Conservation (phyloP, 164 flowering plant genomes). For the Annona squamosa region DNA sequence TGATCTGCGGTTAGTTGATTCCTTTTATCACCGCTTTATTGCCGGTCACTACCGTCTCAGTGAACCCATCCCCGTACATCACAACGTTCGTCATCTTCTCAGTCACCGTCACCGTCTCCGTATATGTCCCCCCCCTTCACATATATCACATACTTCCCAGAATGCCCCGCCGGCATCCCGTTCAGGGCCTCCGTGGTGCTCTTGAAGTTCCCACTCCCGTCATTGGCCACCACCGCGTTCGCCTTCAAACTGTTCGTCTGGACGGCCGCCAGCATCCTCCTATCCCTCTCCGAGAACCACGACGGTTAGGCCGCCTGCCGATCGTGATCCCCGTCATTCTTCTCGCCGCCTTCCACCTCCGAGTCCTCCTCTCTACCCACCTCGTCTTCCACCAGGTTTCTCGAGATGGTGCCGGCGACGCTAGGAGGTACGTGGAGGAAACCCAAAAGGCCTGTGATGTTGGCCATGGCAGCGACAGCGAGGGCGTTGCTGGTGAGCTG, state of each 20-base stretch:
- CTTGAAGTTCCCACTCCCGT: slow-evolving; percentile 43
- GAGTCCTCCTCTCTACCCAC: no score
- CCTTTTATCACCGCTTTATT: slow-evolving; percentile 57
- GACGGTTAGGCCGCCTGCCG: slow-evolving; percentile 18
- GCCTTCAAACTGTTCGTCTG: slow-evolving; percentile 32
- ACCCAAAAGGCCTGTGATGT: slow-evolving; percentile 12
- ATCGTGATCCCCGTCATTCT: slow-evolving; percentile 38
- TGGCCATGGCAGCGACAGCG: slow-evolving; percentile 21
- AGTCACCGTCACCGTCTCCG: slow-evolving; percentile 43
- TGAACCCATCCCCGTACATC: slow-evolving; percentile 75
- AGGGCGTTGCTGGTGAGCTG: slow-evolving; percentile 61
- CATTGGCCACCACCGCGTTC: slow-evolving; percentile 37
- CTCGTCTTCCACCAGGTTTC: neutral
- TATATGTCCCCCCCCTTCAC: slow-evolving; percentile 59
- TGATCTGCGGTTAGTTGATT: slow-evolving; percentile 31
- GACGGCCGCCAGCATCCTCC: slow-evolving; percentile 35
- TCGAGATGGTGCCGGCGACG: slow-evolving; percentile 13
- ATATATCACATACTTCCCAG: slow-evolving; percentile 61
- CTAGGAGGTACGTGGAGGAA: slow-evolving; percentile 13
- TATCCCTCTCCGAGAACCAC: slow-evolving; percentile 46
- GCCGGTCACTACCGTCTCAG: slow-evolving; percentile 54
- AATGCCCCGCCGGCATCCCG: slow-evolving; percentile 40
- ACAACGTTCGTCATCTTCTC: slow-evolving; percentile 63
- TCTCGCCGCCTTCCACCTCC: no score
- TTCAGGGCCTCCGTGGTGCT: slow-evolving; percentile 52